Evolutionary conservation across 495 filamentous ascomycete species (phyloP).

Genomic region (Geoglossum glabrum): DNA sequence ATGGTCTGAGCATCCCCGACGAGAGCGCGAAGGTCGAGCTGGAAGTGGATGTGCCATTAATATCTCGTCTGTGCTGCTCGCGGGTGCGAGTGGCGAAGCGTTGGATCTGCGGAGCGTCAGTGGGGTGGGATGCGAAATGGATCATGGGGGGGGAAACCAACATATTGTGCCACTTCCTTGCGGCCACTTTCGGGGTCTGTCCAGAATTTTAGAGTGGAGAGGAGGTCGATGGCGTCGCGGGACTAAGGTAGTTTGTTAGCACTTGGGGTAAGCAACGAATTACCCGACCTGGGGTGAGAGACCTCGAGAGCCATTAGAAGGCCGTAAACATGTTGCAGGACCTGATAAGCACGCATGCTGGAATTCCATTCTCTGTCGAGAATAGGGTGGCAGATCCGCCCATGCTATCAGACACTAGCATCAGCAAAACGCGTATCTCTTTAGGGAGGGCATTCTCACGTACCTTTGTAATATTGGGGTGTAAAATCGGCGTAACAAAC

Average conservation of each 20-base stretch:
- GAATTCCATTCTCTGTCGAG: slow-evolving; percentile 5
- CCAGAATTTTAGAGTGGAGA: slow-evolving; percentile 7
- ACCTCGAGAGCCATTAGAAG: slow-evolving; percentile 9
- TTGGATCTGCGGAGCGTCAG: neutral
- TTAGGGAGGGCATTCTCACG: neutral
- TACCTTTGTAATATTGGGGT: slow-evolving; percentile 12
- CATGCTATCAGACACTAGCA: slow-evolving; percentile 2
- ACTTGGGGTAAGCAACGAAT: neutral
- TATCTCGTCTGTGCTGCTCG: neutral
- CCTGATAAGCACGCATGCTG: neutral
- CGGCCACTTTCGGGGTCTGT: slow-evolving; percentile 4
- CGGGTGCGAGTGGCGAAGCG: neutral
- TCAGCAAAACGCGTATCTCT: too few species aligned
- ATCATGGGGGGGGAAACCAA: neutral
- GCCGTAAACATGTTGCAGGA: slow-evolving; percentile 9
- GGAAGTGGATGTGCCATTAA: neutral
- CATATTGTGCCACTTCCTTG: slow-evolving; percentile 4
- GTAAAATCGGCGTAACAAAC: slow-evolving; percentile 10
- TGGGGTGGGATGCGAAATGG: too few species aligned
- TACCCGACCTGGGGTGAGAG: neutral
- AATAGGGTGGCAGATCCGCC: slow-evolving; percentile 9
- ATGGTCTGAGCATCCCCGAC: too few species aligned
- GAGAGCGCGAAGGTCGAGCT: too few species aligned
- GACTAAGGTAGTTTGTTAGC: neutral
- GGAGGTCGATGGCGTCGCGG: slow-evolving; percentile 8